Evolutionary conservation across 2,329 filamentous ascomycete species (phyloP), one percentile per base, ranked within the genome.

Genomic region (Microsporum audouinii): DNA sequence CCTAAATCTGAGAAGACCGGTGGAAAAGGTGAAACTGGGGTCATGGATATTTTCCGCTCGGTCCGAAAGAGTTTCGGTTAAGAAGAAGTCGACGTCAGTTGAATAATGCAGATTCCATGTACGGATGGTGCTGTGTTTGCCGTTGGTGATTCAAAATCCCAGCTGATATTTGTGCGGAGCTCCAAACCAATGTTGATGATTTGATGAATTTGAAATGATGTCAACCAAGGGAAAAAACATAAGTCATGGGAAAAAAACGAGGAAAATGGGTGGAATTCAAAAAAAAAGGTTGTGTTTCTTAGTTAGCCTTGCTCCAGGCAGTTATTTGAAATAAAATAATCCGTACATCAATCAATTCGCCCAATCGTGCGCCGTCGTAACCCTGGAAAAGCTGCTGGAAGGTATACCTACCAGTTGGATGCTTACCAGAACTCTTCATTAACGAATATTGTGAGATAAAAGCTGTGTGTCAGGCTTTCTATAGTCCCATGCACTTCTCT

Each of bases 21-120:
- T 60, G 60, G 60, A 41, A 34, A 58, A 27, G 47, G 58, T 60
- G 64, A 61, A 58, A 45, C 45, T 23, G 58, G 61, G 7, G 12
- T 63, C 47, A 58, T 53, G 51, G 53, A 60, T 60, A 57, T 65
- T 47, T 58, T 64, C 43, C 58, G 56, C 53, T 63, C 62, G 7
- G 60, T 64, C 55, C 49, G 62, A 55, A 60, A 59, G 53, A 61
- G 61, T 59, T 61, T 62, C 53, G 60, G 43, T 29, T 64, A 57
- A 60, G 31, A n/a, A 17, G 2, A 7, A 51, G 12, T 27, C 23
- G 29, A 6, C 17, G 14, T n/a, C 5, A 2, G 55, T 23, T 23
- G 17, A 23, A 41, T 14, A 36, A 56, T 34, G 4, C 33, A 34
- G 49, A 7, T 36, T 34, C 14, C 49, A 36, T n/a, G 14, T 36